phyloP scores from a whole-genome alignment of 1,284 basidiomycete species.

The Porogramme epimiltina region DNA sequence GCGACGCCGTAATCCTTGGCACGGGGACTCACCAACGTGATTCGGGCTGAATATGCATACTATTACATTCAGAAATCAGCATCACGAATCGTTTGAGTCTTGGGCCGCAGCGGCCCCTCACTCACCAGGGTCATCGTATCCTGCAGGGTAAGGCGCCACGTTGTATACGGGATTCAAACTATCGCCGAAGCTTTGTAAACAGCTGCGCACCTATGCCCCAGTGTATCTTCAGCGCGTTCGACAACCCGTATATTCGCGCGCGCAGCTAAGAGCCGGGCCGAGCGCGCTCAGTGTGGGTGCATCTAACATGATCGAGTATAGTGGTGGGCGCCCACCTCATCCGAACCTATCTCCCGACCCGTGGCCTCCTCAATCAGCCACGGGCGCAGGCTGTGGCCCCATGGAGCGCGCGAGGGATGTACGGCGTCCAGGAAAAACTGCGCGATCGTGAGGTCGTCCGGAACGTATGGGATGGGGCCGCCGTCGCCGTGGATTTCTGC shows the following conservation, averaged over 20 bases:
- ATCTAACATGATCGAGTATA: neutral
- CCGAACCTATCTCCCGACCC: constrained; percentile 45
- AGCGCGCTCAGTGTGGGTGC: too few relatives aligned
- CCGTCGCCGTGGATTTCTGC: constrained; percentile 1
- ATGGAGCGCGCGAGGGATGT: constrained; percentile 47
- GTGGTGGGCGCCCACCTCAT: constrained; percentile 61
- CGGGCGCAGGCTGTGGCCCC: constrained; percentile 12
- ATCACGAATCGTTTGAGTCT: constrained; percentile 18
- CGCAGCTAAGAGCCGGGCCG: constrained; percentile 15
- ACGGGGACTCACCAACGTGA: constrained; percentile 25
- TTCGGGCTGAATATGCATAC: constrained; percentile 38
- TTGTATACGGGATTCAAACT: too few relatives aligned
- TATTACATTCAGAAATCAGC: constrained; percentile 3
- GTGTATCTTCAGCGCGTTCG: constrained; percentile 13
- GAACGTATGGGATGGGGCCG: constrained; percentile 46
- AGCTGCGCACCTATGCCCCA: constrained; percentile 18
- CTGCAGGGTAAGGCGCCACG: neutral
- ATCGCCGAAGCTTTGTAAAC: too few relatives aligned
- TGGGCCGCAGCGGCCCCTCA: neutral
- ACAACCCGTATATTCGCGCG: constrained; percentile 12
- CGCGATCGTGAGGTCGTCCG: constrained; percentile 67
- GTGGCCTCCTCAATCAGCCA: constrained; percentile 69
- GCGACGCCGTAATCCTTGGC: neutral
- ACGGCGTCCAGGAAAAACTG: constrained; percentile 68
- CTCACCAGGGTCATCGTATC: neutral